These are phyloP conservation scores for Pseudogymnoascus sp. DNA, from an alignment of 2,329 filamentous ascomycete species.

Conservation along the genomic window DNA sequence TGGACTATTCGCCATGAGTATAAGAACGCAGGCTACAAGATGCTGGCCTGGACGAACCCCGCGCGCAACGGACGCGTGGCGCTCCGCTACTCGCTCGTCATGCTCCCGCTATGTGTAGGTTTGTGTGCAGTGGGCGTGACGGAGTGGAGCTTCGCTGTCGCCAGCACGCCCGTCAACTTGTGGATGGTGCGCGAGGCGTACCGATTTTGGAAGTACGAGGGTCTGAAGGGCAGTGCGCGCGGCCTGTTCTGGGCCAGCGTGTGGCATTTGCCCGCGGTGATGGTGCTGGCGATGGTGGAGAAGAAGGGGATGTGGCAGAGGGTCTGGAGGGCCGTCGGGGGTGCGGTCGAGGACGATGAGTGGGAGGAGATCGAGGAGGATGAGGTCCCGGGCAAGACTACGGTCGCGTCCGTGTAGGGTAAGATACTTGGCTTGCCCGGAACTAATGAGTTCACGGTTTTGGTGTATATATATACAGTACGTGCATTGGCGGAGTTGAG, in stretches of 20 bases:
- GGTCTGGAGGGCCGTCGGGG: conserved; percentile 62
- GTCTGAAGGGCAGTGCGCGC: conserved; percentile 69
- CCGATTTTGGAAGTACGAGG: conserved; percentile 70
- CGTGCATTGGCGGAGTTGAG: conserved; percentile 5
- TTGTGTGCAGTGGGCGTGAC: conserved; percentile 75
- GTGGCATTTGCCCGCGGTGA: conserved; percentile 84
- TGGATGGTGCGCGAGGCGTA: conserved; percentile 80
- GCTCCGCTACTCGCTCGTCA: conserved; percentile 73
- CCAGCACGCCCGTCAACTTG: conserved; percentile 71
- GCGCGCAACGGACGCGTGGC: conserved; percentile 79
- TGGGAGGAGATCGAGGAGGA: conserved; percentile 48
- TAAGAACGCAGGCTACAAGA: conserved; percentile 55
- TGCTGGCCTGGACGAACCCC: conserved; percentile 83
- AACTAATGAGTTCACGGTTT: conserved; percentile 7
- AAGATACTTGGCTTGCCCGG: background rate
- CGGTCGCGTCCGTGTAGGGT: conserved; percentile 1
- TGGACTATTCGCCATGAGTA: conserved; percentile 89
- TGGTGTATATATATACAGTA: conserved; percentile 5
- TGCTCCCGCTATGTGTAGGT: conserved; percentile 76
- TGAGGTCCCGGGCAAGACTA: conserved; percentile 12
- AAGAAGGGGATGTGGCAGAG: conserved; percentile 89
- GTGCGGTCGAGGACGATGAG: conserved; percentile 45
- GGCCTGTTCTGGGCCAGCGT: conserved; percentile 95
- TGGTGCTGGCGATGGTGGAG: conserved; percentile 83
- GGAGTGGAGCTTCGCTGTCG: conserved; percentile 73